Percentiles rank a stretch among this genome's conserved stretches.
Evolutionary conservation across 2,329 filamentous ascomycete genomes (phyloP).

Genomic region (Xylaria multiplex): DNA sequence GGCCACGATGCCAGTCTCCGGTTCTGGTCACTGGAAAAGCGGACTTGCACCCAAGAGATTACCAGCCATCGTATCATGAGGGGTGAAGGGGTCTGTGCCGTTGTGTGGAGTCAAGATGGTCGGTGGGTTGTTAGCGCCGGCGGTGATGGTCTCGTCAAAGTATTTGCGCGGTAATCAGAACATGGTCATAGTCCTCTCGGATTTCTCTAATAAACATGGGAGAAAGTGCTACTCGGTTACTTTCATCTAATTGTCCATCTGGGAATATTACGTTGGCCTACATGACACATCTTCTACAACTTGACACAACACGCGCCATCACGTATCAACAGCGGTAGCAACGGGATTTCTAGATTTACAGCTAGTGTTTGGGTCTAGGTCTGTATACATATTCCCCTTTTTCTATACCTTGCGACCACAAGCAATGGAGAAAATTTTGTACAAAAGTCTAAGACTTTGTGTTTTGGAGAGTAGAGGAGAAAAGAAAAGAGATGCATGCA

Average conservation of each 20-base stretch:
- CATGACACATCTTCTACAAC: not conserved
- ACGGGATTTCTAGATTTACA: not conserved
- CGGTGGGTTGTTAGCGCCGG: constrained; percentile 94
- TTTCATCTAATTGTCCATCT: not conserved
- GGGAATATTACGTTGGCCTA: not conserved
- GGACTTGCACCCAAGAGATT: constrained; percentile 94
- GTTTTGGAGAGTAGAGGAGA: too few relatives aligned
- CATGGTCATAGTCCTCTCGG: not conserved
- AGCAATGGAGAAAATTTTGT: too few relatives aligned
- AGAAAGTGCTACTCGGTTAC: too few relatives aligned
- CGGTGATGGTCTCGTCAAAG: constrained; percentile 95
- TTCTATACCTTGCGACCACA: too few relatives aligned
- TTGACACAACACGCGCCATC: not conserved
- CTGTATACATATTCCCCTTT: too few relatives aligned
- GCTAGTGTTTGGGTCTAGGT: not conserved
- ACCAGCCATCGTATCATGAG: constrained; percentile 93
- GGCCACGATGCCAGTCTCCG: constrained; percentile 95
- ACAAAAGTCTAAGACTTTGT: too few relatives aligned
- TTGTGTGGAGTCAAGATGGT: constrained; percentile 95
- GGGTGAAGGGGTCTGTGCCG: constrained; percentile 92
- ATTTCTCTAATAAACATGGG: constrained; percentile 8
- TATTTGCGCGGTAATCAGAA: constrained; percentile 69
- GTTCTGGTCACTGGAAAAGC: constrained; percentile 97
- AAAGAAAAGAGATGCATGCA: too few relatives aligned
- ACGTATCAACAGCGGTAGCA: not conserved